Evolutionary conservation across 306 rosid species (phyloP).

Genomic region (Dicorynia guianensis): DNA sequence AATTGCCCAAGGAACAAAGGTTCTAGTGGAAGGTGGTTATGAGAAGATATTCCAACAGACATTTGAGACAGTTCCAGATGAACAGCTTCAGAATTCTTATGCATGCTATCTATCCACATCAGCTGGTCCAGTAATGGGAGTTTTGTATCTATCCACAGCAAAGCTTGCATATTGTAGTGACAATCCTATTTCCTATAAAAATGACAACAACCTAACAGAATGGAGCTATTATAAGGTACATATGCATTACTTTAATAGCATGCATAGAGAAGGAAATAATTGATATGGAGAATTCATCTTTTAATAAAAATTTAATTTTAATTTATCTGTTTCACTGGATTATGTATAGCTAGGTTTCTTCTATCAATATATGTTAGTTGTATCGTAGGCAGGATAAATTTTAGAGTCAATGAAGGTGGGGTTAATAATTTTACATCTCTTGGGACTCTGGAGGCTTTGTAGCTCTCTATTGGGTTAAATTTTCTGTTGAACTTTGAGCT

Average conservation of each 20-base stretch:
- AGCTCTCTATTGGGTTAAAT: not conserved
- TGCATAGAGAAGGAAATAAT: too few relatives aligned
- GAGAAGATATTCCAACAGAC: conserved; percentile 64
- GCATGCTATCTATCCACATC: conserved; percentile 75
- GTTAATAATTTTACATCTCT: not conserved
- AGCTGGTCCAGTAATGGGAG: conserved; percentile 42
- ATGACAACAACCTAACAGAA: conserved; percentile 49
- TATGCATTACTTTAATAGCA: not conserved
- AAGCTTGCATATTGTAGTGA: conserved; percentile 69
- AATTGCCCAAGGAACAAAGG: conserved; percentile 78
- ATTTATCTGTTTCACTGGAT: not conserved
- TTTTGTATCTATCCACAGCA: conserved; percentile 53
- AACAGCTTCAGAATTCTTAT: conserved; percentile 61
- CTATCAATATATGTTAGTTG: not conserved
- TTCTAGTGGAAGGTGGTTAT: conserved; percentile 71
- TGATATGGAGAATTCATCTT: not conserved
- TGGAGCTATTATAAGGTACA: conserved; percentile 77
- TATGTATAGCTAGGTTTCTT: not conserved
- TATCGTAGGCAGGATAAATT: not conserved
- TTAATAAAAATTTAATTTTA: not conserved
- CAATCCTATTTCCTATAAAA: conserved; percentile 64
- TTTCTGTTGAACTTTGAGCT: too few relatives aligned
- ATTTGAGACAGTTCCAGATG: conserved; percentile 62
- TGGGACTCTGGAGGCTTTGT: not conserved
- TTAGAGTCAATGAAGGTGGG: not conserved